Evolutionary conservation across 2,329 filamentous ascomycete species (phyloP).

Genomic region (Rhynchosporium agropyri): DNA sequence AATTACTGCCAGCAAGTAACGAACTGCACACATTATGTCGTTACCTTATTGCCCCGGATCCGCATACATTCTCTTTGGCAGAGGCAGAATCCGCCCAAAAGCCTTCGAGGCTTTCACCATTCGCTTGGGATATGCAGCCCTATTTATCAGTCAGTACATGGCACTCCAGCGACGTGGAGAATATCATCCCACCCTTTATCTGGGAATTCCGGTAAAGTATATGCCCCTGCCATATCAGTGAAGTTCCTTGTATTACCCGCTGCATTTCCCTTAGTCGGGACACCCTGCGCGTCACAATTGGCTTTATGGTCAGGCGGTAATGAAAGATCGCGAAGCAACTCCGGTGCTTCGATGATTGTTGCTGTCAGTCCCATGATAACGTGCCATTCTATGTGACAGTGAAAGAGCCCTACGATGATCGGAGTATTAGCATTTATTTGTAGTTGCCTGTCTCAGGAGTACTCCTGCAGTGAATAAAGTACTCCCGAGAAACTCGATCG

Average conservation of each 20-base stretch:
- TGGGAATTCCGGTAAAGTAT: conserved; percentile 34
- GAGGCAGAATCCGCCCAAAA: conserved; percentile 5
- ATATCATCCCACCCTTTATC: conserved; percentile 18
- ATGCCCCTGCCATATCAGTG: conserved; percentile 56
- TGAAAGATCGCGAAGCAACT: conserved; percentile 17
- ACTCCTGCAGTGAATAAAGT: too few relatives aligned
- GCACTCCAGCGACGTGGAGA: too few relatives aligned
- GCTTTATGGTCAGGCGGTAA: conserved; percentile 54
- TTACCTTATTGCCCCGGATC: not conserved
- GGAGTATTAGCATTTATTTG: too few relatives aligned
- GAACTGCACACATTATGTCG: not conserved
- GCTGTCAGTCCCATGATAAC: conserved; percentile 25
- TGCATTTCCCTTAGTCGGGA: conserved; percentile 57
- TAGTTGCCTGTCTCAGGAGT: too few relatives aligned
- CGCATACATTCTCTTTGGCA: conserved; percentile 1
- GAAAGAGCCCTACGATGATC: conserved; percentile 45
- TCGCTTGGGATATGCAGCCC: conserved; percentile 10
- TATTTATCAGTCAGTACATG: conserved; percentile 1
- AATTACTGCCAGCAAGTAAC: too few relatives aligned
- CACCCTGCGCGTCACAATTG: conserved; percentile 44
- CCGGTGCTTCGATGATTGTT: conserved; percentile 29
- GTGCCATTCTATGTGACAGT: conserved; percentile 54
- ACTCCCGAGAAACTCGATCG: too few relatives aligned
- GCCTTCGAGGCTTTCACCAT: conserved; percentile 13
- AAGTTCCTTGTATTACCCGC: conserved; percentile 58